Percentiles rank a stretch among this genome's conserved stretches.
Evolutionary conservation across 306 rosid species (phyloP).

Genomic region (Dryas alaskensis): DNA sequence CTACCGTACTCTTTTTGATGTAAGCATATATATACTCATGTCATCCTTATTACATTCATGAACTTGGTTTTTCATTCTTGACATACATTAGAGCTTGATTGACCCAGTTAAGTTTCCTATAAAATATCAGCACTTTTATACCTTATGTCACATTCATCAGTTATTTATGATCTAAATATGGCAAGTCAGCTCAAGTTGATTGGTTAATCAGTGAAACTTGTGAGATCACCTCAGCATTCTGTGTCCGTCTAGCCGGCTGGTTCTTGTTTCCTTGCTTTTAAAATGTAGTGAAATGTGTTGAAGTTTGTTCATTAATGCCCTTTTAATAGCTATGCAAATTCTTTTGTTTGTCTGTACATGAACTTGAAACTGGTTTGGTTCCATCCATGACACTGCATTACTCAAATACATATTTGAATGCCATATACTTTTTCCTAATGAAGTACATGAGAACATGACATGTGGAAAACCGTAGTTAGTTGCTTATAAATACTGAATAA

Average conservation of each 20-base stretch:
- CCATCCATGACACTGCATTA: neutral
- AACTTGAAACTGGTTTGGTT: neutral
- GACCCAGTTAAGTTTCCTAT: neutral
- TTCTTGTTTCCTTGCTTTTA: neutral
- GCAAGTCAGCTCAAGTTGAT: neutral
- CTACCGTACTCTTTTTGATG: neutral
- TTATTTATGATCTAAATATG: neutral
- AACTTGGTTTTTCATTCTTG: neutral
- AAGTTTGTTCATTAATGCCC: too few species aligned
- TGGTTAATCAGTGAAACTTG: neutral
- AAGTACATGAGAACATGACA: slow-evolving; percentile 1
- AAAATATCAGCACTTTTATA: neutral
- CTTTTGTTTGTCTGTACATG: neutral
- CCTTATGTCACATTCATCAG: neutral
- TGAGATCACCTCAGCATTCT: neutral
- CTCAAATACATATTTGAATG: neutral
- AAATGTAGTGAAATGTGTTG: neutral
- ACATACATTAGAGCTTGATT: neutral
- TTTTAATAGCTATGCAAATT: neutral
- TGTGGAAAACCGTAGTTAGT: neutral
- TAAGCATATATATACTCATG: neutral
- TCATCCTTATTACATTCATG: neutral
- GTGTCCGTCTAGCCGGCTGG: neutral
- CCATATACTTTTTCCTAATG: neutral
- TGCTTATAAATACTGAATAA: neutral